Base-by-base conservation (phyloP, 768 basidiomycete genomes). In the Russula emetica region DNA sequence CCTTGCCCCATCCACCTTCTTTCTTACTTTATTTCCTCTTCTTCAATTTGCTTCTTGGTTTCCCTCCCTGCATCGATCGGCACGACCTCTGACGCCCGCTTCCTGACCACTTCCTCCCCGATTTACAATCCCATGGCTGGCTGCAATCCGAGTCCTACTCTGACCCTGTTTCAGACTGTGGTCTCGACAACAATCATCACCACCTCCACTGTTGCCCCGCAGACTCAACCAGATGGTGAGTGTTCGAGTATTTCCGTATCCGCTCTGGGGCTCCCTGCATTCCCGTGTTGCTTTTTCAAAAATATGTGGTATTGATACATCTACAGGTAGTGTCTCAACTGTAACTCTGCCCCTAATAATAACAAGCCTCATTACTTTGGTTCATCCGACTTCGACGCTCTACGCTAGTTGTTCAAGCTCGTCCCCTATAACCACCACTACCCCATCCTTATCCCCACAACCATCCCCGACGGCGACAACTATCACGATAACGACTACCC, bases 141-240 rank as follows among this genome's bases (percentile, higher is more conserved):
- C 30, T 69, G 68, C 53, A 45, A 22, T 32, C 49, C 56, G 3
- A 49, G 42, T 30, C 58, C 68, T 26, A 67, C 62, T 36, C 42
- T 64, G 36, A 69, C 68, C 26, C 47, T 60, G n/a, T 69, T 57
- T 34, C 16, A 54, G 40, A 69, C 66, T 18, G 26, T 52, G 26
- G 67, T 36, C 18, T 69, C 66, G 38, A 61, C 68, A 2, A 59
- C 34, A 8, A 16, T 64, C 26, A n/a, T 62, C 45, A 64, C 62
- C 28, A 60, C 62, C 2, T 58, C 51, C 51, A 58, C 68, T n/a
- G 26, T 34, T 18, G n/a, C 51, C 22, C 45, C 62, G n/a, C 50
- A 60, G 60, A 69, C 68, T 9, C 30, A 59, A 28, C 28, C 62
- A 28, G 62, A 47, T 47, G 67, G 67, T 68, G 51, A 36, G 67